Evolutionary conservation across 1,139 yeast genomes (phyloP), one percentile per base, ranked within the genome.

Genomic region (Petasospora rhodanensis): DNA sequence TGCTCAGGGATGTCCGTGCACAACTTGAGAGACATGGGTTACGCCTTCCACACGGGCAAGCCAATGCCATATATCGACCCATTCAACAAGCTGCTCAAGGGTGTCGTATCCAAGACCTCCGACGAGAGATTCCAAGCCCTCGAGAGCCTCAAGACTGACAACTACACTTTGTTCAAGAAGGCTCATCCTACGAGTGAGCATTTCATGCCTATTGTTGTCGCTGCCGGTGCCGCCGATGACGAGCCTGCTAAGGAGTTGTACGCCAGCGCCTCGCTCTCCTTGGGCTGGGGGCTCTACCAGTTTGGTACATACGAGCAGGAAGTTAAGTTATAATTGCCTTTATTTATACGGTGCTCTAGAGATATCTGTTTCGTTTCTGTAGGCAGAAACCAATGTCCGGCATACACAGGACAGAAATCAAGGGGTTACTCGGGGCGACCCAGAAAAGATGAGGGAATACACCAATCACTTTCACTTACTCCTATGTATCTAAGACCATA

Each of bases 1-100:
- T 70, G 77, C 38, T 79, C 89, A 1, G 94, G 94, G 3, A 79
- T 81, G 83, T 65, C 84, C 6, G 93, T 82, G 12, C 94, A 83
- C 56, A 83, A 83, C 47, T 64, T 83, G 30, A 49, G 73, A 24
- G 89, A 82, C 41, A 27, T 76, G 15, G 60, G 70, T 10, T 19
- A 27, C 9, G 51, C 48, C 17, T 31, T 42, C 35, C 26, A 39
- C 6, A 25, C 32, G 11, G 46, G 47, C 3, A 48, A 49, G 26
- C 50, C 59, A 2, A 46, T 68, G 51, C 72, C 79, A 0, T 79
- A 79, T 46, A 70, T 63, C 6, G 50, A 55, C 30, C 65, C 66
- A 22, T 81, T 81, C 56, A 72, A 73, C 45, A 43, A 52, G 4
- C 40, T 66, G n/a, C 51, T 80, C 12, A 59, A 61, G 3, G 62